Base-by-base conservation (phyloP, 2,329 filamentous ascomycete genomes). In the Monosporascus sp. region DNA sequence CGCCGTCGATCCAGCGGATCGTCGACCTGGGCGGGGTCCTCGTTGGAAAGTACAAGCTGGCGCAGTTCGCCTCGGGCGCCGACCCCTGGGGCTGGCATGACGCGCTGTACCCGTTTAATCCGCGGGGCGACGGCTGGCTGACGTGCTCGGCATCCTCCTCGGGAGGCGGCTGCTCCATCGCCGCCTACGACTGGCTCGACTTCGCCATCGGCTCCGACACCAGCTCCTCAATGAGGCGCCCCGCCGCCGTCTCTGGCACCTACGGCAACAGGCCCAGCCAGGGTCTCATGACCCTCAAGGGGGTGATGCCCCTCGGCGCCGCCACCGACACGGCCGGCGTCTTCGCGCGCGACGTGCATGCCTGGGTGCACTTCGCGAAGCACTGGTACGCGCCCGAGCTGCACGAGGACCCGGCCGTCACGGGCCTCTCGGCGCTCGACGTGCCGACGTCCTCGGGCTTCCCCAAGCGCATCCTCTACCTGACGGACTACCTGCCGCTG, bases 131-230 rank as follows among this genome's bases (percentile, higher is more conserved):
- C 52, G 69, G 69, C 2, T 71, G 64, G 56, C 60, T 66, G 5
- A 67, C 64, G 3, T 66, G 62, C 41, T 65, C 64, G 3, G 66
- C 62, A 2, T 69, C 64, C 1, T 71, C 67, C 0, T 61, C 66
- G 1, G 70, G 69, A 0, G 61, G 63, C n/a, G 69, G 63, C 1
- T 66, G 63, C 40, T 59, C 66, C 0, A 59, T 74, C 1, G 71
- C 69, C 8, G 65, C 67, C 1, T 74, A 74, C 53, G 64, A 68
- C 34, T 74, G 72, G 72, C 62, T 75, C 7, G 72, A 75, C 53
- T 65, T 63, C 24, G 66, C 69, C 7, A 66, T 73, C 45, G 71
- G 71, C 2, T 66, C 61, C 14, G 71, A 73, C 45, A 69, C 66
- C 0, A 61, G 63, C 5, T 61, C 59, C 2, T 64, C 63, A 1